Percentiles rank a stretch among this genome's conserved stretches.
Conservation (phyloP, 331 rosid genomes). For the Acacia concinna region DNA sequence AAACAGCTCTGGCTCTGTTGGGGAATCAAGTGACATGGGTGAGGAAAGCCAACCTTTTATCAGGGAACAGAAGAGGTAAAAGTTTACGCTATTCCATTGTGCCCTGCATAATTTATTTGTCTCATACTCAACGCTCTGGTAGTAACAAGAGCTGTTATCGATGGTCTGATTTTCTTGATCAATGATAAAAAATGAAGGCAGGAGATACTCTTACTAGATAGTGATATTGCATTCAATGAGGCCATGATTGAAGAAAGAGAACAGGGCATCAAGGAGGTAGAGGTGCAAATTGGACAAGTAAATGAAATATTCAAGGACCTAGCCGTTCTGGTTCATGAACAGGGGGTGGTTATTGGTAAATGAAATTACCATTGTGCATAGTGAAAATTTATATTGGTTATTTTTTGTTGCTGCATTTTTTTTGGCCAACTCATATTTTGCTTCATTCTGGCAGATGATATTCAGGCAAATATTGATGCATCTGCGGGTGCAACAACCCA, state of each 20-base stretch:
- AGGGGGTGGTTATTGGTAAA: conserved; percentile 76
- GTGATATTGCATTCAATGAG: conserved; percentile 73
- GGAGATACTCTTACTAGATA: conserved; percentile 58
- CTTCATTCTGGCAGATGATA: conserved; percentile 52
- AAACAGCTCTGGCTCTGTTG: conserved; percentile 51
- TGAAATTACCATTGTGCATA: conserved; percentile 16
- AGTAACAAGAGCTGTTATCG: conserved; percentile 7
- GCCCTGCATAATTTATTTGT: conserved; percentile 1
- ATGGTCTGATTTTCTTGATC: conserved; percentile 30
- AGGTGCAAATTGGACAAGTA: conserved; percentile 74
- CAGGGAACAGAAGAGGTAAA: conserved; percentile 54
- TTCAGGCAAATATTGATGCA: conserved; percentile 61
- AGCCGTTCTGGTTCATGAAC: conserved; percentile 84
- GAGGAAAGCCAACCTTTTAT: conserved; percentile 62
- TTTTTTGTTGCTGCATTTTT: not conserved
- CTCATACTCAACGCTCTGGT: conserved; percentile 3
- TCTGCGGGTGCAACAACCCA: conserved; percentile 61
- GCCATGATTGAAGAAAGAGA: conserved; percentile 92
- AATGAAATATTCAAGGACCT: conserved; percentile 79
- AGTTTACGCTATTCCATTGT: not conserved
- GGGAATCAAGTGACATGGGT: conserved; percentile 42
- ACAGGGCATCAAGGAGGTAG: conserved; percentile 66
- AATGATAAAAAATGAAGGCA: conserved; percentile 54
- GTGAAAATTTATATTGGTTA: conserved; percentile 7
- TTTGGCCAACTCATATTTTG: conserved; percentile 1